Evolutionary conservation across 2,329 filamentous ascomycete genomes (phyloP).

Genomic region (Fusarium siculi): DNA sequence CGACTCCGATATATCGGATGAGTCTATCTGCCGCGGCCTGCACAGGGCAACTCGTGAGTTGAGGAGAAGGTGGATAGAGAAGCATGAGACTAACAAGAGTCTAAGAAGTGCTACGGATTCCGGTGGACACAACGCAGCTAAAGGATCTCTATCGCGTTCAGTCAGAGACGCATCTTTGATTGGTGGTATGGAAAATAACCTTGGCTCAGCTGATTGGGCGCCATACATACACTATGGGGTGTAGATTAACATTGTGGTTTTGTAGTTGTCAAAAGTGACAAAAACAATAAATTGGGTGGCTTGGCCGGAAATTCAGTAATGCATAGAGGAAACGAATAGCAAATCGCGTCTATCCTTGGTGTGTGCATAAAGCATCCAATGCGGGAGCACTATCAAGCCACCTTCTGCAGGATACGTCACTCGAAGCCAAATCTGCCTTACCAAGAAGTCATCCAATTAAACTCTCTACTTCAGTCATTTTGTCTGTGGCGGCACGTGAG

Average conservation of each 20-base stretch:
- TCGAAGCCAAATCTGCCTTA: background rate
- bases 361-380: background rate
- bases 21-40: background rate
- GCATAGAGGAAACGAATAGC: background rate
- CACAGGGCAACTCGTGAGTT: background rate
- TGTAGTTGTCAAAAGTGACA: rapidly evolving
- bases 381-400: background rate
- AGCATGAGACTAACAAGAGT: no score
- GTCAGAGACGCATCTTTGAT: background rate
- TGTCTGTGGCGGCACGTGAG: background rate
- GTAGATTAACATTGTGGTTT: background rate
- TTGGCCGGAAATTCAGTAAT: background rate
- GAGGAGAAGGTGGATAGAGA: background rate
- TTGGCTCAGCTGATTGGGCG: background rate
- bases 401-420: background rate
- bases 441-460: background rate
- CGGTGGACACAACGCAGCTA: background rate
- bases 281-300: background rate
- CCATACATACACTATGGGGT: background rate
- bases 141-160: background rate
- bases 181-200: rapidly evolving
- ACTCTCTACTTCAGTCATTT: background rate
- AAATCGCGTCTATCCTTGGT: background rate
- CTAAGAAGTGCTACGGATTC: no score
- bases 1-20: background rate